phyloP scores from a whole-genome alignment of 108 stramenopile species.

The Nannochloropsis granulata region DNA sequence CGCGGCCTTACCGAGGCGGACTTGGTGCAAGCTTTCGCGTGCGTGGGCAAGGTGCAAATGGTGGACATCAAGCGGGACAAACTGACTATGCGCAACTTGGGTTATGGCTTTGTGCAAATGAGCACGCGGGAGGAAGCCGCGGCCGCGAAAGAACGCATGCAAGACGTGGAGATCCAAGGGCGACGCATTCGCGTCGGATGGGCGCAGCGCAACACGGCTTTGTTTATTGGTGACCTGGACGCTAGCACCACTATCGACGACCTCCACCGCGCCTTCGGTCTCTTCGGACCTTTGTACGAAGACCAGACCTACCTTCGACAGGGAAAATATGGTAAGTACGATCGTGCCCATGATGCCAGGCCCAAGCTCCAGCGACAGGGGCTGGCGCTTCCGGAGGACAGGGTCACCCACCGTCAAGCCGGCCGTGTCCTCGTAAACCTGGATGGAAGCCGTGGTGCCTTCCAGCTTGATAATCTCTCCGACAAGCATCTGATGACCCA shows the following conservation, averaged over 20 bases:
- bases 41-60: not conserved
- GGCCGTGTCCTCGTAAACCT: conserved; percentile 48
- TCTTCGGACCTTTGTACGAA: not conserved
- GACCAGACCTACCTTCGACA: not conserved
- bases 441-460: conserved; percentile 95
- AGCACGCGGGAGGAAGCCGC: conserved; percentile 5
- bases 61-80: conserved; percentile 22
- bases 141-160: conserved; percentile 17
- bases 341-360: conserved; percentile 99
- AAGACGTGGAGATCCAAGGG: not conserved
- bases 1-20: conserved; percentile 21
- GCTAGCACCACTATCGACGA: not conserved
- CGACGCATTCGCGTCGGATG: conserved; percentile 16
- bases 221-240: conserved; percentile 1
- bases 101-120: conserved; percentile 24
- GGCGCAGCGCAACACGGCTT: conserved; percentile 23
- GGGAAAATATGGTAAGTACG: no score
- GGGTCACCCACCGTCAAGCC: conserved; percentile 97
- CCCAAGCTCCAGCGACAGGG: conserved; percentile 90
- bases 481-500: conserved; percentile 95
- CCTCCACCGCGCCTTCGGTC: not conserved
- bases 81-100: conserved; percentile 8
- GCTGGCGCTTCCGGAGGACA: conserved; percentile 78
- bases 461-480: conserved; percentile 99
- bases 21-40: conserved; percentile 7